These are phyloP conservation scores for Clausena lansium DNA, from an alignment of 345 rosid species.

Conservation along the genomic window DNA sequence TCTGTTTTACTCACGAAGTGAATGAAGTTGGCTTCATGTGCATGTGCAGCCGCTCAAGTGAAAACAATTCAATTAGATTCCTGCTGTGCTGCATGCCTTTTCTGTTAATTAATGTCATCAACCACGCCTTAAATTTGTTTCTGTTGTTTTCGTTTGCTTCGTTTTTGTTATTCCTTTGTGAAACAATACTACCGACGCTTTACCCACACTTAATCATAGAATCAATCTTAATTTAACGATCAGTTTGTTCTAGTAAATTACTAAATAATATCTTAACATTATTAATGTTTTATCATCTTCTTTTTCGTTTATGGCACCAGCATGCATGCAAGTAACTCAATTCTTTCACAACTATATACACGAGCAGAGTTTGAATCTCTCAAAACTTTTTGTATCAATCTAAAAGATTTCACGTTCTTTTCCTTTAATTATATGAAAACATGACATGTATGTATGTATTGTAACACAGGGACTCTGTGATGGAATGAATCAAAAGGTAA, in stretches of 20 bases:
- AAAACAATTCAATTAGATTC: not conserved
- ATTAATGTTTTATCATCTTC: too few relatives aligned
- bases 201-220: not conserved
- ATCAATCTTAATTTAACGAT: not conserved
- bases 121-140: not conserved
- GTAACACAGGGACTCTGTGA: not conserved
- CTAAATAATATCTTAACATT: too few relatives aligned
- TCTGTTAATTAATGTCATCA: too few relatives aligned
- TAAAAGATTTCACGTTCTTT: too few relatives aligned
- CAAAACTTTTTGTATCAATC: too few relatives aligned
- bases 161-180: not conserved
- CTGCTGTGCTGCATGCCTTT: not conserved
- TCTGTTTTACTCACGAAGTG: not conserved
- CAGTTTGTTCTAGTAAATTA: not conserved
- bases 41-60: not conserved
- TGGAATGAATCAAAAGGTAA: not conserved
- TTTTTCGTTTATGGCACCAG: too few relatives aligned
- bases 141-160: not conserved
- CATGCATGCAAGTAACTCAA: too few relatives aligned
- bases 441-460: too few relatives aligned
- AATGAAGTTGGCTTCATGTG: conserved; percentile 18
- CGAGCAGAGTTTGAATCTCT: too few relatives aligned
- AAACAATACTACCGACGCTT: not conserved
- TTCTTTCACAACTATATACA: too few relatives aligned
- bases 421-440: too few relatives aligned